Evolutionary conservation across 306 rosid species (phyloP), one percentile per base, ranked within the genome.

Genomic region (Spatholobus suberectus): DNA sequence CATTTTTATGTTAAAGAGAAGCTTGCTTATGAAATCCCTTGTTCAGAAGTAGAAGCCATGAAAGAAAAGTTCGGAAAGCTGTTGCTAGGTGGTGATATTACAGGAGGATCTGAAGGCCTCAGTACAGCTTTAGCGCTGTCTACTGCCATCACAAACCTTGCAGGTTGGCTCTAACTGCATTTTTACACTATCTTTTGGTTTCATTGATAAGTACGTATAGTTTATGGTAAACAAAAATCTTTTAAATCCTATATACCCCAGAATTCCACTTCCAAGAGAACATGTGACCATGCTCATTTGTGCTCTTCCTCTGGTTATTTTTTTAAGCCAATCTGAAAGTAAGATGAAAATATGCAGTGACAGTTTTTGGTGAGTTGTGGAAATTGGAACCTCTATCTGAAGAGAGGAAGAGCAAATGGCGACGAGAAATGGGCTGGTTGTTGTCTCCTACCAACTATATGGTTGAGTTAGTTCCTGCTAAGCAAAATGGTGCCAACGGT

Each of bases 401-500:
- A 80, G 98, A 94, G 83, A 89, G 87, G 84, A 94, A 89, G 85
- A 80, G 80, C 20, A 92, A 91, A 85, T 94, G 98, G 98, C 76
- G 32, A 75, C 86, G 81, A 76, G 97, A 94, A 91, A 91, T 91
- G 96, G 93, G 88, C 77, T 94, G 98, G 98, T 82, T 94, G 54
- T 88, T 92, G 79, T 91, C 94, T 57, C 98, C 98, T 6, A 91
- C 97, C n/a, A 92, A 91, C 86, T 91, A 90, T 77, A 92, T 94
- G 97, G 96, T 94, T 66, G 94, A 94, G 89, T 81, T 94, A 85
- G 96, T 94, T 89, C 98, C 98, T 63, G 89, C 98, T 47, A 92
- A 87, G 90, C 98, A 90, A 86, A 90, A 84, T 55, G 91, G 92
- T 63, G 90, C 91, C 20, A 88, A 90, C 46, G 98, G 97, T 75